Evolutionary conservation across 306 rosid genomes (phyloP).

Genomic region (Glycine tomentella): DNA sequence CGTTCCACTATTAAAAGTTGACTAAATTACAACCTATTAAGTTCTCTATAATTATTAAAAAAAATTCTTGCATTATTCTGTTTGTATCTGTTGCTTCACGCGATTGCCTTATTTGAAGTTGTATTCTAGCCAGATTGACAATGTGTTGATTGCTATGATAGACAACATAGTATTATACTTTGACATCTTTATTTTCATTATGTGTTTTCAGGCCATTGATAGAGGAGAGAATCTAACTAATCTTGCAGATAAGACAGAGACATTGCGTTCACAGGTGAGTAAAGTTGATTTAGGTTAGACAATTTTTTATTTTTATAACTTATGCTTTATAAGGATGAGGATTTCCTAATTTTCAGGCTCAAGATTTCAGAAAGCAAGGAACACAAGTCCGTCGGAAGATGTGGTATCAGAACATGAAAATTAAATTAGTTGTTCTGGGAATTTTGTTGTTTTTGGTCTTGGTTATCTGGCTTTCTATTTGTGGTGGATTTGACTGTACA

Average conservation of each 20-base stretch:
- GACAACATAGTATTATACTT: no score
- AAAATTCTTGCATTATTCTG: background rate
- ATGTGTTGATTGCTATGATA: no score
- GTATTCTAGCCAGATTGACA: no score
- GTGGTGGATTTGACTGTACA: slow-evolving; percentile 92
- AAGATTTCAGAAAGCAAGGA: slow-evolving; percentile 70
- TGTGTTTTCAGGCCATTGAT: slow-evolving; percentile 67
- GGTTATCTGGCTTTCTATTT: slow-evolving; percentile 87
- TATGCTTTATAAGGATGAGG: slow-evolving; percentile 35
- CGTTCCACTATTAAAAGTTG: background rate
- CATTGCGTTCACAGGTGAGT: slow-evolving; percentile 70
- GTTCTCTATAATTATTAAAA: slow-evolving; percentile 5
- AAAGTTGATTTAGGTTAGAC: slow-evolving; percentile 6
- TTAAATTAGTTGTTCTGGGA: slow-evolving; percentile 82
- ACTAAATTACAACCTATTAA: background rate
- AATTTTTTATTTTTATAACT: background rate
- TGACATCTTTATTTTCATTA: slow-evolving; percentile 22
- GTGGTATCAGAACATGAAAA: slow-evolving; percentile 98
- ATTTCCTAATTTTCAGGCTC: slow-evolving; percentile 66
- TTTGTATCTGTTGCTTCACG: background rate
- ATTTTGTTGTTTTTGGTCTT: slow-evolving; percentile 74
- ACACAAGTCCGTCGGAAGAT: slow-evolving; percentile 75
- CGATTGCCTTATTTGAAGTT: background rate
- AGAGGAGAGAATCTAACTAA: slow-evolving; percentile 83
- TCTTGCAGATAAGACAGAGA: slow-evolving; percentile 80